Evolutionary conservation across 352 stramenopile species (phyloP), one percentile per base, ranked within the genome.

Genomic region (Pythium sp.): DNA sequence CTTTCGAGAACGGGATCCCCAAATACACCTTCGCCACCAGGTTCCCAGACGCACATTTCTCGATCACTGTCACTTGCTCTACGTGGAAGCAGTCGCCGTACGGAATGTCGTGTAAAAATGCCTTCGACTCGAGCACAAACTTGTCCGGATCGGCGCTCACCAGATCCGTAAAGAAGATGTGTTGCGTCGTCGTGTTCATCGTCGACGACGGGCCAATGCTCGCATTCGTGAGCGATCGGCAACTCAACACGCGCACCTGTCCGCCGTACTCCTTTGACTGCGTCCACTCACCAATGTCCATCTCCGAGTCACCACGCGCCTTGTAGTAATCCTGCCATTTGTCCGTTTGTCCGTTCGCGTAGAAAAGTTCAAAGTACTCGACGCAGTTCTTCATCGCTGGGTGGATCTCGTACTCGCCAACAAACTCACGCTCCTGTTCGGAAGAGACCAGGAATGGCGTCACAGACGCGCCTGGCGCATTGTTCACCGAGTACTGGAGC

Each of bases 1-100:
- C 87, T 58, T 93, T 95, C 7, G 87, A 94, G 64, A 95, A 95
- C 43, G 87, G 87, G 59, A 95, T 91, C 14, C 81, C 87, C 18
- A 95, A 47, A 41, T 87, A 93, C 12, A 86, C 73, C 43, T 91
- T 87, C 22, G 61, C 83, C 28, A 93, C 76, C 3, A 91, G 60
- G 38, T 75, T 77, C 1, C 64, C 86, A 8, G 75, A 75, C 22
- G 73, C 49, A 11, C 72, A 58, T 30, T 77, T 75, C 43, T 91
- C 84, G n/a, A 93, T 72, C 2, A 88, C 70, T 26, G 71, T 79
- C 26, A 92, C 76, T 55, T 88, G 78, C 70, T 95, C 87, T 24
- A 95, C 86, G 2, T 81, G 84, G 63, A 95, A 95, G 70, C 85
- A 94, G 58, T 95, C 87, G 38, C 87, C 87, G 62, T 95, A 95